A percentile compares a stretch with the other conserved stretches of the same genome.
Evolutionary conservation across 2,329 filamentous ascomycete species (phyloP).

Genomic region (Fusarium fracticaudum): DNA sequence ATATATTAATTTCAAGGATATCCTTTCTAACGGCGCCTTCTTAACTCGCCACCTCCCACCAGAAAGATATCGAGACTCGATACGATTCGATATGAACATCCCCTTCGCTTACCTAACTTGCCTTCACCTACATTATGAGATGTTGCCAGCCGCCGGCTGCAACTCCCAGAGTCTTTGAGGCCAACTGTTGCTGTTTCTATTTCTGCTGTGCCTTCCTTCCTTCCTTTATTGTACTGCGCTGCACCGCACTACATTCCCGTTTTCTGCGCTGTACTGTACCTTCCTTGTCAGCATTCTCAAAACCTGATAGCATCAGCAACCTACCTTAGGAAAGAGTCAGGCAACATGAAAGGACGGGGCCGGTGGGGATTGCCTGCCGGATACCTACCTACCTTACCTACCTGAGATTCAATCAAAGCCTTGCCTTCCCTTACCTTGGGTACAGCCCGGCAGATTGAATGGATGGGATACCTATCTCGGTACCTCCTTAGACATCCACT

Average conservation of each 20-base stretch:
- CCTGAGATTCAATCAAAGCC: not conserved
- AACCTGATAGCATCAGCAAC: conserved; percentile 6
- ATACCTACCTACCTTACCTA: not conserved
- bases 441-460: not conserved
- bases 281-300: conserved; percentile 11
- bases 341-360: not conserved
- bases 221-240: not conserved
- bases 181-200: conserved; percentile 22
- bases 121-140: conserved; percentile 7
- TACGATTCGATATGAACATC: conserved; percentile 16
- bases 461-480: not conserved
- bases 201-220: conserved; percentile 4
- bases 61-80: conserved; percentile 10
- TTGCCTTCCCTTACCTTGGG: not conserved
- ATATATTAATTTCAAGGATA: conserved; percentile 23
- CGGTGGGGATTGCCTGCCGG: conserved; percentile 14
- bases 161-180: conserved; percentile 27
- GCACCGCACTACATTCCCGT: not conserved
- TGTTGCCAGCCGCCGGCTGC: conserved; percentile 24
- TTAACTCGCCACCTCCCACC: conserved; percentile 37
- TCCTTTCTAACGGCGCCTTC: conserved; percentile 30
- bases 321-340: conserved; percentile 3
- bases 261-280: not conserved
- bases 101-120: conserved; percentile 16
- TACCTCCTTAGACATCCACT: not conserved